phyloP scores from a whole-genome alignment of 2,329 filamentous ascomycete genomes.

The Neodidymelliopsis sp. region DNA sequence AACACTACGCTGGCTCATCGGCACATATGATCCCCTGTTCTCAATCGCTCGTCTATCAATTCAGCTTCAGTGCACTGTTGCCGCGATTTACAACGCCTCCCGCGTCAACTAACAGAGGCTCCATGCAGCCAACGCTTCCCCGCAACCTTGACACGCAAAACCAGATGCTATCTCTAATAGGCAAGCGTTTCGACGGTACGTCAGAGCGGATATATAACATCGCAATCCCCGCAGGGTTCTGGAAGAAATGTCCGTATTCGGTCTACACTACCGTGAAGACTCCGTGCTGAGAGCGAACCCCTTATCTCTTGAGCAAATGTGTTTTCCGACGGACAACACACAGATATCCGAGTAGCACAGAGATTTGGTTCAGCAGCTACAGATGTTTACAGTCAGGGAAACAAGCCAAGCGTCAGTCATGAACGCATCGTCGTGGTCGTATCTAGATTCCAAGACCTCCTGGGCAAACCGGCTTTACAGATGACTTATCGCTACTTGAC shows the following conservation, averaged over 20 bases:
- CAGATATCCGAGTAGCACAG: no score
- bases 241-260: slow-evolving; percentile 8
- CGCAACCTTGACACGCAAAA: no score
- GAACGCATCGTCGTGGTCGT: no score
- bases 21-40: neutral
- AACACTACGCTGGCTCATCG: no score
- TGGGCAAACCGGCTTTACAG: slow-evolving; percentile 2
- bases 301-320: neutral
- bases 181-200: no score
- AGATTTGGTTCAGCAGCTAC: no score
- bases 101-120: slow-evolving; percentile 1
- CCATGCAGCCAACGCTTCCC: slow-evolving; percentile 8
- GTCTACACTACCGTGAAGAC: neutral
- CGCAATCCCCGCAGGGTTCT: slow-evolving; percentile 1
- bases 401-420: no score
- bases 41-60: no score
- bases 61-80: neutral
- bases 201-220: neutral
- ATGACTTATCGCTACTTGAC: neutral
- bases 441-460: neutral
- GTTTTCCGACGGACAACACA: slow-evolving; percentile 5
- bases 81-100: neutral
- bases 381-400: no score
- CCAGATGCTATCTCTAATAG: no score
- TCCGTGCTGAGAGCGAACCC: slow-evolving; percentile 1